Evolutionary conservation across 78 protist genomes (phyloP).

Genomic region (Dictyostelium capitatum): DNA sequence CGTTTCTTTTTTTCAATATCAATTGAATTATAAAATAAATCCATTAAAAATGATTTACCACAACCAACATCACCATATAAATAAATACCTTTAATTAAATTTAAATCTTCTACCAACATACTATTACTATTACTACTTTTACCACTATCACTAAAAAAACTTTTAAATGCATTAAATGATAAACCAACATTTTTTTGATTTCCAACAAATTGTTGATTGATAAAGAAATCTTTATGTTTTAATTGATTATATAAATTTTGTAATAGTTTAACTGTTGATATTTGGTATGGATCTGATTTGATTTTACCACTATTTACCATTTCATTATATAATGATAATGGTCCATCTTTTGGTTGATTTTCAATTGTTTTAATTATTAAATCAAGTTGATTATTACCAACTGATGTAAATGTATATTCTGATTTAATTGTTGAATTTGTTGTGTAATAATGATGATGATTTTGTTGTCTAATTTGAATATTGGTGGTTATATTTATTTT

Average conservation of each 20-base stretch:
- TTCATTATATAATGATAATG: slow-evolving; percentile 46
- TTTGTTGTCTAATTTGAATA: background rate
- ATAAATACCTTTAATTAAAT: slow-evolving; percentile 88
- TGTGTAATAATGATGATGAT: background rate
- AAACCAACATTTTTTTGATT: background rate
- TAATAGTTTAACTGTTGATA: slow-evolving; percentile 60
- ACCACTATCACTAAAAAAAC: background rate
- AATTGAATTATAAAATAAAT: slow-evolving; percentile 87
- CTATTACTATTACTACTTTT: background rate
- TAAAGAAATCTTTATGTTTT: slow-evolving; percentile 22
- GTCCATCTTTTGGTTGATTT: slow-evolving; percentile 56
- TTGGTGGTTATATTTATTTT: too few species aligned
- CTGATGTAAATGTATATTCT: slow-evolving; percentile 17
- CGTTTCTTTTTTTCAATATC: slow-evolving; percentile 79
- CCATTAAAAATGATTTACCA: slow-evolving; percentile 96
- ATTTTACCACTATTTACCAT: slow-evolving; percentile 41
- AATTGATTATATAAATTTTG: slow-evolving; percentile 65
- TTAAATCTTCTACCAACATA: background rate
- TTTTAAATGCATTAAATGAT: slow-evolving; percentile 21
- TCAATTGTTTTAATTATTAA: background rate
- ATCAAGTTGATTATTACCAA: background rate
- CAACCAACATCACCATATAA: slow-evolving; percentile 94
- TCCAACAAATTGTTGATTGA: background rate
- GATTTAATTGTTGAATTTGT: background rate
- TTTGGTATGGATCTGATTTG: slow-evolving; percentile 38